Evolutionary conservation across 805 yeast species (phyloP).

Genomic region (Spathaspora boniae): DNA sequence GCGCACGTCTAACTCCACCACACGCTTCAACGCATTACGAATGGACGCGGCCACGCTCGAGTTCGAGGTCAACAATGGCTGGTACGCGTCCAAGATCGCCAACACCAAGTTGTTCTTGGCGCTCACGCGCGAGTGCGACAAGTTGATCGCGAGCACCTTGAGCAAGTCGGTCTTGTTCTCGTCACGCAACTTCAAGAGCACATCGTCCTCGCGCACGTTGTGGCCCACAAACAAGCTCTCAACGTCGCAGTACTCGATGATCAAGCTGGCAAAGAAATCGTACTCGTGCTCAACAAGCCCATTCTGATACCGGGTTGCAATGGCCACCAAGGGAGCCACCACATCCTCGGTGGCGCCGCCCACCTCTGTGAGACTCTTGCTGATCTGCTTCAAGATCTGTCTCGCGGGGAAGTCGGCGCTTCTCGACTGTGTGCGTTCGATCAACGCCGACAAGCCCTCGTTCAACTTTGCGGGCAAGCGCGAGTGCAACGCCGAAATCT

Average conservation of each 20-base stretch:
- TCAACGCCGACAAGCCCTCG: conserved; percentile 55
- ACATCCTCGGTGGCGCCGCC: conserved; percentile 44
- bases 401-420: conserved; percentile 91
- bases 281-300: conserved; percentile 87
- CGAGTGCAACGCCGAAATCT: conserved; percentile 86
- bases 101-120: conserved; percentile 87
- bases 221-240: conserved; percentile 78
- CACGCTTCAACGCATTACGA: conserved; percentile 66
- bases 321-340: conserved; percentile 68
- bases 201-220: conserved; percentile 81
- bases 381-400: conserved; percentile 69
- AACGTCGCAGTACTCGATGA: conserved; percentile 69
- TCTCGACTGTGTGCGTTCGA: conserved; percentile 64
- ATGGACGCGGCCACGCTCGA: conserved; percentile 66
- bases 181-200: conserved; percentile 82
- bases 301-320: conserved; percentile 64
- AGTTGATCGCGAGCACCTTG: conserved; percentile 66
- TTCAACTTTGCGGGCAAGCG: conserved; percentile 82
- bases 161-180: conserved; percentile 73
- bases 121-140: conserved; percentile 90
- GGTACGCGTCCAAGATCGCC: conserved; percentile 81
- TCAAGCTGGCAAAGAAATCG: conserved; percentile 62
- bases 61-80: conserved; percentile 70
- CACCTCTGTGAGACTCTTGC: conserved; percentile 51
- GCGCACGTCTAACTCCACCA: conserved; percentile 88